These are phyloP conservation scores for Inonotus hispidus DNA, from an alignment of 1,284 basidiomycete species.

Conservation along the genomic window DNA sequence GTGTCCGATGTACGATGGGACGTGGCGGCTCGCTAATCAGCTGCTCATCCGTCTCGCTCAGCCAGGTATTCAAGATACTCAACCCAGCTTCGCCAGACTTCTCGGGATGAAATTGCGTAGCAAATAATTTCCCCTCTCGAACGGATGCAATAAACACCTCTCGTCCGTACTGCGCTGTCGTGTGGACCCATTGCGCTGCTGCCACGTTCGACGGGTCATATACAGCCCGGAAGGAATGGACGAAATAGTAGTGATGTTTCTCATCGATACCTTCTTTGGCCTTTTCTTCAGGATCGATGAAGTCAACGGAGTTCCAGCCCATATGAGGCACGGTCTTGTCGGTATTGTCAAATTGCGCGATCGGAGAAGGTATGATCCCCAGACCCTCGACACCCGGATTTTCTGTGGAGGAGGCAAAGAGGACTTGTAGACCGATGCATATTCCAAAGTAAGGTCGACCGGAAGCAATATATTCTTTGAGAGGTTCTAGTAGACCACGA, in stretches of 20 bases:
- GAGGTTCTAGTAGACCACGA: conserved; percentile 76
- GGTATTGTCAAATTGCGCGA: conserved; percentile 59
- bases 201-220: conserved; percentile 57
- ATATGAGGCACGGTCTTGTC: conserved; percentile 96
- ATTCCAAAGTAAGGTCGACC: conserved; percentile 97
- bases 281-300: conserved; percentile 41
- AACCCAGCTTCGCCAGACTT: conserved; percentile 95
- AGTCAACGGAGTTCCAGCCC: conserved; percentile 86
- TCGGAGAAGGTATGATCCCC: conserved; percentile 66
- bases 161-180: conserved; percentile 88
- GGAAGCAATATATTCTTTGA: conserved; percentile 80
- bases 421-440: conserved; percentile 96
- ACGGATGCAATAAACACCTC: conserved; percentile 91
- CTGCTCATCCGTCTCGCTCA: conserved; percentile 49
- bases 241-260: conserved; percentile 85
- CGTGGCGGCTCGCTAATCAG: conserved; percentile 24
- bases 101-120: conserved; percentile 97
- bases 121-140: conserved; percentile 85
- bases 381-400: conserved; percentile 55
- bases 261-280: conserved; percentile 40
- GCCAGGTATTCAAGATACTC: conserved; percentile 78
- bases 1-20: conserved; percentile 32
- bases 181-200: conserved; percentile 73
- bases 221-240: conserved; percentile 89
- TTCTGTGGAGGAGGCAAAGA: conserved; percentile 86